A percentile compares a stretch with the other conserved stretches of the same genome.
Conservation (phyloP, 73 alveolate species). For the Effrenium voratum region DNA sequence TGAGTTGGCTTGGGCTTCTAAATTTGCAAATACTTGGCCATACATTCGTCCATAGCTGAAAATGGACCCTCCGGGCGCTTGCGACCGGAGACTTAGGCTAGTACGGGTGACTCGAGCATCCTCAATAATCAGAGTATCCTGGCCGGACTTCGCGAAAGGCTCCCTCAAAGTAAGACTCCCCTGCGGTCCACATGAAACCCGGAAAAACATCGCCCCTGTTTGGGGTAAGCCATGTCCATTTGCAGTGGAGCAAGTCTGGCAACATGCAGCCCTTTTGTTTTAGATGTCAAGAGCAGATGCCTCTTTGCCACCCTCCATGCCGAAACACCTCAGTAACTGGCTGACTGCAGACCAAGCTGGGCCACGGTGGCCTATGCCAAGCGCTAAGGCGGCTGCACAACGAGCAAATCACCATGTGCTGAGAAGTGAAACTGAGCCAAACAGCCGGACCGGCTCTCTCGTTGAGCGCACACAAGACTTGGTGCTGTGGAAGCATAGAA, state of each 20-base stretch:
- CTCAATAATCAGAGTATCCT: constrained; percentile 8
- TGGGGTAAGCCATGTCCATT: too few species aligned
- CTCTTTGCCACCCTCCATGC: too few species aligned
- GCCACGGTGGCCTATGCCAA: too few species aligned
- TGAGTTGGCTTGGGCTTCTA: background rate
- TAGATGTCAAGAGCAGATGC: too few species aligned
- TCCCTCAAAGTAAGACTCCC: background rate
- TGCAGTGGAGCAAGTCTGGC: too few species aligned
- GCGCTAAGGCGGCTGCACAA: constrained; percentile 5
- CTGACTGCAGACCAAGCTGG: too few species aligned
- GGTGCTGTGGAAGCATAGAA: too few species aligned
- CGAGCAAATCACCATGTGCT: background rate
- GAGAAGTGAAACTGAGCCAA: background rate
- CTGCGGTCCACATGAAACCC: background rate
- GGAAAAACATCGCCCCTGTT: too few species aligned
- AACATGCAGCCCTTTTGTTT: too few species aligned
- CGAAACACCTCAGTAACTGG: too few species aligned
- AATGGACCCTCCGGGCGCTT: background rate
- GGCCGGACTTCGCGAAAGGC: background rate
- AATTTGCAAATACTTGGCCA: background rate
- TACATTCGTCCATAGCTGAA: background rate
- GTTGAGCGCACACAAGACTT: too few species aligned
- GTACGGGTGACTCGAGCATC: constrained; percentile 39
- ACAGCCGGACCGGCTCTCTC: too few species aligned
- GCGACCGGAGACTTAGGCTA: background rate